Evolutionary conservation across 208 protist genomes (phyloP).

Genomic region (Wallacemonas sp.): DNA sequence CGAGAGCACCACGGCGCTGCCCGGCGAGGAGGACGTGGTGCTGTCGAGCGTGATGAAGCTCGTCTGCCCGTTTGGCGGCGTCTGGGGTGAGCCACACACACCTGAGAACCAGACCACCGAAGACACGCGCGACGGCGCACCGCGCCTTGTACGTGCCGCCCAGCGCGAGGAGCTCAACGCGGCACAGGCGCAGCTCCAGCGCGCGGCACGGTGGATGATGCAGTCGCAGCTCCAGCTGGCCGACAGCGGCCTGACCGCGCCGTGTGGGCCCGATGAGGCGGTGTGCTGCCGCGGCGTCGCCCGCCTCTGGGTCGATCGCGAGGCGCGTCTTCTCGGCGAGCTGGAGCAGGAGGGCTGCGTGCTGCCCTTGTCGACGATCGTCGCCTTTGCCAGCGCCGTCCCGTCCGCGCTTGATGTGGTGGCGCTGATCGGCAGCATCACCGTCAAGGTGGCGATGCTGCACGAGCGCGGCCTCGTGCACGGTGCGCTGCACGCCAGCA

Average conservation of each 20-base stretch:
- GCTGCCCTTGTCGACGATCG: slow-evolving; percentile 61
- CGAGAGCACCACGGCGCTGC: background rate
- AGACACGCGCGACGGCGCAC: background rate
- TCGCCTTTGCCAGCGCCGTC: slow-evolving; percentile 39
- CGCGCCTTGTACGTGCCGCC: slow-evolving; percentile 4
- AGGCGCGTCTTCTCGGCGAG: slow-evolving; percentile 59
- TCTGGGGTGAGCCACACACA: background rate
- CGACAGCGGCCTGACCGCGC: background rate
- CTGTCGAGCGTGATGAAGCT: slow-evolving; percentile 13
- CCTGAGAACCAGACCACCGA: background rate
- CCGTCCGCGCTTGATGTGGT: slow-evolving; percentile 44
- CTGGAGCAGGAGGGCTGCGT: slow-evolving; percentile 60
- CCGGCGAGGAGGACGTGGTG: slow-evolving; percentile 15
- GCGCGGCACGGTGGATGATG: slow-evolving; percentile 10
- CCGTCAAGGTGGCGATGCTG: slow-evolving; percentile 43
- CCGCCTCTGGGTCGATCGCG: slow-evolving; percentile 57
- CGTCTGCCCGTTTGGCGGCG: background rate
- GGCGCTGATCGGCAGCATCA: slow-evolving; percentile 52
- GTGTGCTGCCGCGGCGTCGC: slow-evolving; percentile 52
- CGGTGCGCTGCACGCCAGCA: slow-evolving; percentile 76
- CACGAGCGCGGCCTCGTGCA: slow-evolving; percentile 70
- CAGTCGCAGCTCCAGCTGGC: background rate
- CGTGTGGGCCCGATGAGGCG: slow-evolving; percentile 14
- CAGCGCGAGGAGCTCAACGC: slow-evolving; percentile 16
- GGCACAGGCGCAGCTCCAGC: slow-evolving; percentile 3